phyloP scores from a whole-genome alignment of 345 rosid genomes.

The Eucalyptus viminalis region DNA sequence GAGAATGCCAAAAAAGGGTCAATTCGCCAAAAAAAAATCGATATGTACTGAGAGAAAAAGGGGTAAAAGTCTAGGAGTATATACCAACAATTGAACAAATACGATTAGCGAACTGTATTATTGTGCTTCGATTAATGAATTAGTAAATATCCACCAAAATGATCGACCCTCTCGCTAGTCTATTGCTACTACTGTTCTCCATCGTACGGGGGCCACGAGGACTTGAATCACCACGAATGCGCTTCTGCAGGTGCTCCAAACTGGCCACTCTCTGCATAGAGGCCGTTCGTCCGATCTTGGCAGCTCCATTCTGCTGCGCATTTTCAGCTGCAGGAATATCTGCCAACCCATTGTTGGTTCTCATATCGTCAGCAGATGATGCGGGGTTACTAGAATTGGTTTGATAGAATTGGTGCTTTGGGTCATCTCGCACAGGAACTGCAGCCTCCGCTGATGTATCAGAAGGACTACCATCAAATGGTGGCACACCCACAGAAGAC shows the following conservation, averaged over 20 bases:
- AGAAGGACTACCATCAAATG: conserved; percentile 34
- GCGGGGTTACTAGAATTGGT: conserved; percentile 6
- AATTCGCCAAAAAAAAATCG: neutral
- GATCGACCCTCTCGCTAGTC: neutral
- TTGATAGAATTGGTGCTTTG: conserved; percentile 16
- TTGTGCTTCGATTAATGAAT: neutral
- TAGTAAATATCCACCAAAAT: neutral
- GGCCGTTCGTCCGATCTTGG: conserved; percentile 52
- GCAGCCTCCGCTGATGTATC: conserved; percentile 44
- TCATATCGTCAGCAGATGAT: conserved; percentile 7
- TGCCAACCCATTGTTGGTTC: conserved; percentile 14
- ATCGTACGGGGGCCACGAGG: conserved; percentile 5
- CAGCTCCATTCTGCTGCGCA: conserved; percentile 8
- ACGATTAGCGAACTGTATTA: neutral
- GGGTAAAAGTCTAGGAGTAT: neutral
- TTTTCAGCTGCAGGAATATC: conserved; percentile 37
- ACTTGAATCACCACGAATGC: conserved; percentile 42
- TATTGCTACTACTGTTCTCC: neutral
- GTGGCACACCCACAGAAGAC: conserved; percentile 22
- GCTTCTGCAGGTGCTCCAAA: conserved; percentile 87
- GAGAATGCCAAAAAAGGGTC: neutral
- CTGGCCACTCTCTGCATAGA: conserved; percentile 82
- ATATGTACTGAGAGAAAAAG: neutral
- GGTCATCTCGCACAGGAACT: conserved; percentile 40
- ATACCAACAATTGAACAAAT: neutral